Percentiles rank a stretch among this genome's conserved stretches.
phyloP scores from a whole-genome alignment of 1,139 yeast genomes.

The Protomyces arabidopsidicola region DNA sequence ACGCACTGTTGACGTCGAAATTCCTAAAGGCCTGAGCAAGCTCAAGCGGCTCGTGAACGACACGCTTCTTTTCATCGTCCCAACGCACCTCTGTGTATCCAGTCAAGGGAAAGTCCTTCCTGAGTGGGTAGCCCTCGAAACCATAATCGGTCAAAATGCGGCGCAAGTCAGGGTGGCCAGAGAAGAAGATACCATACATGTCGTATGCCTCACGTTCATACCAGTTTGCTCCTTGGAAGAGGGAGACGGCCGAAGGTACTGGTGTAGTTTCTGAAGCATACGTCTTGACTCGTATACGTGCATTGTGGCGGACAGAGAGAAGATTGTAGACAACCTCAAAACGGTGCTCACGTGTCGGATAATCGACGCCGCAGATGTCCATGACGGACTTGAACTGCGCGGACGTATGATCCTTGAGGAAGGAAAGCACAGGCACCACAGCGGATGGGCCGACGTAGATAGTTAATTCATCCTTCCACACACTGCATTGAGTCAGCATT shows the following conservation, averaged over 20 bases:
- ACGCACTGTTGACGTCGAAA: slow-evolving; percentile 78
- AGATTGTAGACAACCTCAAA: slow-evolving; percentile 83
- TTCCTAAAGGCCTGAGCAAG: slow-evolving; percentile 65
- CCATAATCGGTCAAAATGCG: slow-evolving; percentile 91
- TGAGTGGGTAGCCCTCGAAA: slow-evolving; percentile 84
- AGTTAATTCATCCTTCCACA: slow-evolving; percentile 86
- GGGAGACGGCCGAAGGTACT: slow-evolving; percentile 68
- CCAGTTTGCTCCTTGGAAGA: slow-evolving; percentile 83
- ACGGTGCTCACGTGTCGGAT: slow-evolving; percentile 76
- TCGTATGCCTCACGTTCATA: slow-evolving; percentile 39
- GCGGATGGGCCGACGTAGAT: slow-evolving; percentile 74
- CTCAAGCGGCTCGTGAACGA: slow-evolving; percentile 83
- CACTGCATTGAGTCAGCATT: slow-evolving; percentile 38
- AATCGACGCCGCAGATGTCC: slow-evolving; percentile 85
- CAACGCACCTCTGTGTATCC: slow-evolving; percentile 65
- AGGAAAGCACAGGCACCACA: slow-evolving; percentile 61
- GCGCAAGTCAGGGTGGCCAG: slow-evolving; percentile 84
- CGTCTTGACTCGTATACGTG: slow-evolving; percentile 83
- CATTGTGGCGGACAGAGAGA: slow-evolving; percentile 75
- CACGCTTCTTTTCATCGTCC: slow-evolving; percentile 86
- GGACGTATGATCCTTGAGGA: slow-evolving; percentile 72
- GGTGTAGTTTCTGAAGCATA: slow-evolving; percentile 79
- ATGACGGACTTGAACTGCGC: slow-evolving; percentile 72
- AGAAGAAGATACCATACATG: slow-evolving; percentile 55
- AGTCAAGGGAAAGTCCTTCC: slow-evolving; percentile 89